phyloP scores from a whole-genome alignment of 768 basidiomycete species.

The Boletus vinaceobasis region DNA sequence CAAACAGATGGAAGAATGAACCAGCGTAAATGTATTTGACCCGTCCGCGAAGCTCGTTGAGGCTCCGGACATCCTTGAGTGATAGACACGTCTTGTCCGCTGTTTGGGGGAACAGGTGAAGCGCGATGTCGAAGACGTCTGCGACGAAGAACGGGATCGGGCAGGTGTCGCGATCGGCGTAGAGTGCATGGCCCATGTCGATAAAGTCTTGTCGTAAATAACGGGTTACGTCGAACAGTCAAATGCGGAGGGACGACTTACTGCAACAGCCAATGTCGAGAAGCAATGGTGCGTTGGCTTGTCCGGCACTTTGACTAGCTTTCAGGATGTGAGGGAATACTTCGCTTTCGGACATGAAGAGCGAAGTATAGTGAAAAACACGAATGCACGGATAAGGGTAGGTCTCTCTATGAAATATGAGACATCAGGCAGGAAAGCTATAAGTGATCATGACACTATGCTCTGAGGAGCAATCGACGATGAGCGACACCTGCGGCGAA shows the following conservation, averaged over 20 bases:
- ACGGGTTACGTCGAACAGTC: neutral
- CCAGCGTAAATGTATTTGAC: neutral
- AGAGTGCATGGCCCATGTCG: neutral
- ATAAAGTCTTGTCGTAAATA: slow-evolving; percentile 1
- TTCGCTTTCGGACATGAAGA: slow-evolving; percentile 1
- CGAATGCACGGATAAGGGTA: slow-evolving; percentile 5
- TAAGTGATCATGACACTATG: neutral
- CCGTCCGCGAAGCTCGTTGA: neutral
- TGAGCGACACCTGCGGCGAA: neutral
- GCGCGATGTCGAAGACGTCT: neutral
- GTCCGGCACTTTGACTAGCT: neutral
- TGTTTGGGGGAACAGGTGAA: neutral
- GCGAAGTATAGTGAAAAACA: neutral
- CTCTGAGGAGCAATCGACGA: neutral
- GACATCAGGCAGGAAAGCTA: neutral
- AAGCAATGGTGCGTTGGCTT: neutral
- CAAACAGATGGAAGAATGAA: neutral
- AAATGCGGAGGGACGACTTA: neutral
- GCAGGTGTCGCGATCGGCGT: neutral
- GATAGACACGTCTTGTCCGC: neutral
- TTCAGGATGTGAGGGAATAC: neutral
- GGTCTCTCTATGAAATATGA: neutral
- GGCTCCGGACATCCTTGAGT: neutral
- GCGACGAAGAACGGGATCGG: neutral
- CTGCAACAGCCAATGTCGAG: slow-evolving; percentile 9